Base-by-base conservation (phyloP, 306 rosid genomes). In the Trifolium repens region DNA sequence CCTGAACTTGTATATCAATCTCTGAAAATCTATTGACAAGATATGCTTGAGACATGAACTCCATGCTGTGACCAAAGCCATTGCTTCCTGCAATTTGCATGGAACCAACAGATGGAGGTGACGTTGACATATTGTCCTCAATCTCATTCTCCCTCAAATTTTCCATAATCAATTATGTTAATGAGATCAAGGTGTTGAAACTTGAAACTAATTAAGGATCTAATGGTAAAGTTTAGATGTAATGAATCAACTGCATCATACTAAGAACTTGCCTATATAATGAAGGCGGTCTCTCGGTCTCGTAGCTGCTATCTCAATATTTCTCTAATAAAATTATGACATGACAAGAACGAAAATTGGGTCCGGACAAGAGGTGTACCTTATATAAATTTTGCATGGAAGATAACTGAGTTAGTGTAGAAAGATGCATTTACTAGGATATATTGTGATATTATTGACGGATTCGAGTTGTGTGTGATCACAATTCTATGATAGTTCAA, bases 31-130 rank as follows among this genome's bases (percentile, higher is more conserved):
- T 82, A 70, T 86, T 89, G 4, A 63, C 72, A 62, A 87, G 88
- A 78, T 86, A 91, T 13, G 97, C 85, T 52, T 89, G 91, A 61
- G 98, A 80, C 91, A 93, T 88, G 86, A 84, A 88, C 72, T 91
- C 98, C 62, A 88, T 84, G 88, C 80, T 85, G 76, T 91, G 96
- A 69, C 92, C 96, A 84, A 88, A 88, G 73, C 91, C 89, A 83
- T 87, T 84, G 84, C 92, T 89, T 16, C 87, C 89, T 67, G 96
- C 87, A 75, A 87, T 88, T 74, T 87, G 92, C 92, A 91, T 87
- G 26, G 96, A 80, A 26, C 96, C 89, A 34, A 84, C 52, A 26
- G 92, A 81, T 60, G 93, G 89, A 8, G 92, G 86, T 72, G 97
- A 83, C 83, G 84, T 58, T 50, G 96, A 79, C 79, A 85, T 81